These are phyloP conservation scores for Panicum virgatum DNA, from an alignment of 202 grass and related monocot species.

Conservation along the genomic window DNA sequence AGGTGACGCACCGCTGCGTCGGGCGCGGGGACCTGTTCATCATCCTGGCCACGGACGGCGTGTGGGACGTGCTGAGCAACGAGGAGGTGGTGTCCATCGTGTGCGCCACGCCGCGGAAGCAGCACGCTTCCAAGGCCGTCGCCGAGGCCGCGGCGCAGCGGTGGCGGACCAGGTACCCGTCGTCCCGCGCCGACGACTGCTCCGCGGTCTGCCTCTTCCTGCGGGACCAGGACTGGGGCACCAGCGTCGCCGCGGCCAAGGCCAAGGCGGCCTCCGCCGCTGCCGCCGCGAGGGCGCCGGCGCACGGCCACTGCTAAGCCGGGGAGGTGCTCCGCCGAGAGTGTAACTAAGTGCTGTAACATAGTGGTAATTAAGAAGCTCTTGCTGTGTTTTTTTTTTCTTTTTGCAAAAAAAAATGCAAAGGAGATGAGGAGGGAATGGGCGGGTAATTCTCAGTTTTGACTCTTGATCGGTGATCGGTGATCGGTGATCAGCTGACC, in stretches of 20 bases:
- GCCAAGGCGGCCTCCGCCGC: not conserved
- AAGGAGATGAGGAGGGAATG: not conserved
- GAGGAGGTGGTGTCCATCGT: constrained; percentile 84
- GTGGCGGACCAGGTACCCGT: constrained; percentile 69
- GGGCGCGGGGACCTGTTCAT: constrained; percentile 64
- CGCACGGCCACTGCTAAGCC: not conserved
- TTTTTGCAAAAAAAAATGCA: not conserved
- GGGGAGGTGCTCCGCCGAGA: not conserved
- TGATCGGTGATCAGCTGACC: not conserved
- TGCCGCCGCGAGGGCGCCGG: not conserved
- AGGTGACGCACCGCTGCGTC: constrained; percentile 51
- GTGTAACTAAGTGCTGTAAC: constrained; percentile 21
- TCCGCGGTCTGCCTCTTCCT: constrained; percentile 91
- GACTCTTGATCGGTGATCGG: not conserved
- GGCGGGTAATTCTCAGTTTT: constrained; percentile 15
- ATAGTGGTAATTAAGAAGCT: constrained; percentile 5
- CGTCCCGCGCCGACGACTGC: constrained; percentile 82
- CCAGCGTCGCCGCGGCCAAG: not conserved
- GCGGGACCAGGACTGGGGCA: constrained; percentile 46
- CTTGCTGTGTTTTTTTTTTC: not conserved
- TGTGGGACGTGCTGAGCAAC: constrained; percentile 97
- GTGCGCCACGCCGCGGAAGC: constrained; percentile 55
- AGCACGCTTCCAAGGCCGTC: constrained; percentile 79
- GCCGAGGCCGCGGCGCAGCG: constrained; percentile 71
- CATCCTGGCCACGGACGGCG: constrained; percentile 76